Base-by-base conservation (phyloP, 371 early-diverging fungal species). In the Dichotomocladium elegans region DNA sequence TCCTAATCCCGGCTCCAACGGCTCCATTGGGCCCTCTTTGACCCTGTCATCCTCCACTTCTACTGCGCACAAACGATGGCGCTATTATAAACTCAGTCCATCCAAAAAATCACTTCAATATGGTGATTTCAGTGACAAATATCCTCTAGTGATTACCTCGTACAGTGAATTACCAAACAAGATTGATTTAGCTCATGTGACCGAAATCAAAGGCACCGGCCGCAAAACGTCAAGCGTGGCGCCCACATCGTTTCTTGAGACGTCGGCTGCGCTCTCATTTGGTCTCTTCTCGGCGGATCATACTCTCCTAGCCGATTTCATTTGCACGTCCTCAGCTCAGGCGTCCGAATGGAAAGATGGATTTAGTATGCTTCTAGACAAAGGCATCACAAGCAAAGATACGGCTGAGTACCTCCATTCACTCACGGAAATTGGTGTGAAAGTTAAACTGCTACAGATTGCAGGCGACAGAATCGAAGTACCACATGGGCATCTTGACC, bases 321-420 rank as follows among this genome's bases (percentile, higher is more conserved):
- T 67, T 35, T 86, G 88, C 46, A 26, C 66, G 5, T 66, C 72
- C 7, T 41, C 73, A 1, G 63, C 64, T 10, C 80, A 83, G 53
- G 82, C 69, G 26, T 70, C 83, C 3, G 91, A 90, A 56, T 90
- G 91, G 91, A 85, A 81, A n/a, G 91, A 90, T 61, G 91, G 89
- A 2, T 82, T 90, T 47, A 85, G 83, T 57, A 79, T 90, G 84
- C 56, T 89, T 2, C 57, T 89, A 1, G 85, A 87, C 57, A 72
- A 80, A 43, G 70, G 79, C 42, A 85, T 89, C 53, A 71, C 71
- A 2, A 84, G 74, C 44, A 80, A 83, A 47, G 85, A 84, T 19
- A 82, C 82, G 3, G 84, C 85, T 3, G 85, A 79, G 55, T 70
- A 76, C 15, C 72, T 90, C 17, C 78, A 79, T 35, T 66, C 80